phyloP scores from a whole-genome alignment of 1,139 yeast genomes.

The Torulaspora globosa region DNA sequence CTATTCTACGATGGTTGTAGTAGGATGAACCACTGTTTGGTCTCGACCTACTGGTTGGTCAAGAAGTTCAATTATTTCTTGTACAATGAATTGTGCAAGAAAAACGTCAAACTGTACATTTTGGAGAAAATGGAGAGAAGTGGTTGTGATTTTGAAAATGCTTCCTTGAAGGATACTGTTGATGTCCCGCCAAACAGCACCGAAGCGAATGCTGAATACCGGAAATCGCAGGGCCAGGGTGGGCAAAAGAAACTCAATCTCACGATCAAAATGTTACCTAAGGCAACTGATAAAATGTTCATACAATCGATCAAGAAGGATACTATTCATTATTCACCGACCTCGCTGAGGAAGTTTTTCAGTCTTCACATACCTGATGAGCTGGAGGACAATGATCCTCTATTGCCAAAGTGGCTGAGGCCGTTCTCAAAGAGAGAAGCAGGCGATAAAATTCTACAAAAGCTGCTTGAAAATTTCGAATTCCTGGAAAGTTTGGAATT shows the following conservation, averaged over 20 bases:
- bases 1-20: constrained; percentile 35
- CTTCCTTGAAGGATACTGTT: background rate
- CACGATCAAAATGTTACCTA: constrained; percentile 28
- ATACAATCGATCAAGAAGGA: constrained; percentile 40
- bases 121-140: constrained; percentile 24
- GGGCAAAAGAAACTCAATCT: constrained; percentile 19
- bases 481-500: constrained; percentile 50
- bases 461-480: constrained; percentile 48
- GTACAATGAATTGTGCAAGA: constrained; percentile 11
- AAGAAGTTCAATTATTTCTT: constrained; percentile 20
- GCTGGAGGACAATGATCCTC: constrained; percentile 21
- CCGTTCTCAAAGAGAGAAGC: constrained; percentile 38
- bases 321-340: constrained; percentile 40
- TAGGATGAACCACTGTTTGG: constrained; percentile 23
- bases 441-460: constrained; percentile 37
- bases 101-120: constrained; percentile 9
- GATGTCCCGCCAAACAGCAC: background rate
- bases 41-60: constrained; percentile 24
- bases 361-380: constrained; percentile 27
- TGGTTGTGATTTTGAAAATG: background rate
- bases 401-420: constrained; percentile 50
- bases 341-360: constrained; percentile 33
- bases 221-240: background rate
- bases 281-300: constrained; percentile 29
- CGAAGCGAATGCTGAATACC: background rate